These are phyloP conservation scores for Stachybotrys elegans DNA, from an alignment of 2,329 filamentous ascomycete species.

Conservation along the genomic window DNA sequence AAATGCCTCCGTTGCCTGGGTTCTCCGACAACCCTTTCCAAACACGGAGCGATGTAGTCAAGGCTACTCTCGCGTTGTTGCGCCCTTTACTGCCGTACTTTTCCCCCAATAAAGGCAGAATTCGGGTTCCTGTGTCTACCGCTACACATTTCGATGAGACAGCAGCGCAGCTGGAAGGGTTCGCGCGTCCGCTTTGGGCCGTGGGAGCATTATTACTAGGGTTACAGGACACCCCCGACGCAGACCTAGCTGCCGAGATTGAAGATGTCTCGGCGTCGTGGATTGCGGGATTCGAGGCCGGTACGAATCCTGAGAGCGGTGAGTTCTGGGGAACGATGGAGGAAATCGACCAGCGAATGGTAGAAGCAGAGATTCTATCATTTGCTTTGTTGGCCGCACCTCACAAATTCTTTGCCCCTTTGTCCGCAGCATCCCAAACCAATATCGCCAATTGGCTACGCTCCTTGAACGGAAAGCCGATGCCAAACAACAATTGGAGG, in stretches of 20 bases:
- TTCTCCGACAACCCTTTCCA: slow-evolving; percentile 36
- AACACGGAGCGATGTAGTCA: slow-evolving; percentile 28
- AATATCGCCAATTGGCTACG: slow-evolving; percentile 37
- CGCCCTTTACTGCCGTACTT: slow-evolving; percentile 25
- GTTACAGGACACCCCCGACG: slow-evolving; percentile 18
- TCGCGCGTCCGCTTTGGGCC: slow-evolving; percentile 33
- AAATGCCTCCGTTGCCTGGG: slow-evolving; percentile 31
- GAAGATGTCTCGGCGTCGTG: slow-evolving; percentile 16
- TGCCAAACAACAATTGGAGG: slow-evolving; percentile 45
- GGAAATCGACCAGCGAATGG: slow-evolving; percentile 46
- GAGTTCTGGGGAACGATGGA: slow-evolving; percentile 44
- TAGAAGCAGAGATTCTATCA: slow-evolving; percentile 46
- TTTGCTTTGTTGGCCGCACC: slow-evolving; percentile 42
- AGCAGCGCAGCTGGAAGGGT: slow-evolving; percentile 41
- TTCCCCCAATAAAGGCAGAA: slow-evolving; percentile 26
- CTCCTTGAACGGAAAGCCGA: slow-evolving; percentile 35
- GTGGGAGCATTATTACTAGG: slow-evolving; percentile 34
- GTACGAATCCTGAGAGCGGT: slow-evolving; percentile 24
- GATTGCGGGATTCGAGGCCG: slow-evolving; percentile 23
- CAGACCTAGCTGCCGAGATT: neutral
- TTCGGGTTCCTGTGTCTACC: slow-evolving; percentile 30
- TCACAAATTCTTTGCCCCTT: slow-evolving; percentile 22
- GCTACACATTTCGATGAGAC: slow-evolving; percentile 37
- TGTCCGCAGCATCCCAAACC: slow-evolving; percentile 20
- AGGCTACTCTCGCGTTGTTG: slow-evolving; percentile 27